Evolutionary conservation across 768 basidiomycete genomes (phyloP).

Genomic region (Lactarius vividus): DNA sequence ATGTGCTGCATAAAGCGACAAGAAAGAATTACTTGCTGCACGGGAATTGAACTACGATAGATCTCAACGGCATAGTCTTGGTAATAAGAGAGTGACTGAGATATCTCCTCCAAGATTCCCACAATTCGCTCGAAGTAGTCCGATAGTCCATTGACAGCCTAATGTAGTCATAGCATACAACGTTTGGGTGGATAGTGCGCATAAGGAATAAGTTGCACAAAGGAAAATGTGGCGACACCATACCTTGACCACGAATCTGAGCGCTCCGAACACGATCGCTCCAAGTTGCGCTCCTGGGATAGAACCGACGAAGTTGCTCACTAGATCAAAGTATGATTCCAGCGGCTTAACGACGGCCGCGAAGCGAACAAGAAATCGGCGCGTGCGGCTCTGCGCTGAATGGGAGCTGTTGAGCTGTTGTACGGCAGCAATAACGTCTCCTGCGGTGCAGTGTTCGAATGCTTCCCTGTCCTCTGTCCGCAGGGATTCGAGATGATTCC

Average conservation of each 20-base stretch:
- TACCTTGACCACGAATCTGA: constrained; percentile 13
- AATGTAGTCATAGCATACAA: not conserved
- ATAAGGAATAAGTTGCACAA: not conserved
- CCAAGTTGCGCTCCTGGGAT: constrained; percentile 4
- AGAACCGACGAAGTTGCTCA: constrained; percentile 4
- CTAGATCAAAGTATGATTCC: constrained; percentile 7
- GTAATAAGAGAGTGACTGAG: constrained; percentile 9
- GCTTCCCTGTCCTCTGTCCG: not conserved
- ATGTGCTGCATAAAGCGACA: not conserved
- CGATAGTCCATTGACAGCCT: constrained; percentile 1
- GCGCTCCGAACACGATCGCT: constrained; percentile 12
- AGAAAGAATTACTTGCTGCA: not conserved
- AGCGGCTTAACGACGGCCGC: constrained; percentile 3
- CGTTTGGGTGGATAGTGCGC: not conserved
- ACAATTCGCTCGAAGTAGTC: constrained; percentile 12
- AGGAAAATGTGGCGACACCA: not conserved
- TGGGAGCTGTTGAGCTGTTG: not conserved
- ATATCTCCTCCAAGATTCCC: constrained; percentile 11
- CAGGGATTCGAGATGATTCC: constrained; percentile 9
- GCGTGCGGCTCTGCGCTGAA: constrained; percentile 2
- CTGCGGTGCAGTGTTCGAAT: constrained; percentile 2
- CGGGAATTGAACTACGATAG: constrained; percentile 2
- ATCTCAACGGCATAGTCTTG: constrained; percentile 11
- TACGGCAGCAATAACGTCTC: constrained; percentile 2
- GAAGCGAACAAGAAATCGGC: not conserved